phyloP scores from a whole-genome alignment of 1,139 yeast species.

The Hemisphaericaspora xylofermentans region DNA sequence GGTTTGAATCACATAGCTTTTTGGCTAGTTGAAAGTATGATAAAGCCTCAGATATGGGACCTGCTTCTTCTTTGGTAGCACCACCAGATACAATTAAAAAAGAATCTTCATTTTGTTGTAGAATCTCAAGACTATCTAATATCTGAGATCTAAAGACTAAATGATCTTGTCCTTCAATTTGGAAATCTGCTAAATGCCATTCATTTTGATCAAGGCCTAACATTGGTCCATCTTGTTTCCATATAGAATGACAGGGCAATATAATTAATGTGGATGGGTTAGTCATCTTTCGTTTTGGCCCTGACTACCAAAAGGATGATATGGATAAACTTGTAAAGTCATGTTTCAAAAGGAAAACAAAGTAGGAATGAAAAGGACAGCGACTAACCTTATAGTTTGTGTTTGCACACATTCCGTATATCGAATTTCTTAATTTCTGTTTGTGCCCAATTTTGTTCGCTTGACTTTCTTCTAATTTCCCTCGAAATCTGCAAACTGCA shows the following conservation, averaged over 20 bases:
- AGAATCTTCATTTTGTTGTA: slow-evolving; percentile 29
- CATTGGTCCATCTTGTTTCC: slow-evolving; percentile 39
- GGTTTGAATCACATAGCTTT: slow-evolving; percentile 12
- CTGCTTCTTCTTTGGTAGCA: slow-evolving; percentile 57
- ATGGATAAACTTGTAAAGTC: background rate
- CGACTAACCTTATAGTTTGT: too few relatives aligned
- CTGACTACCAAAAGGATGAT: too few relatives aligned
- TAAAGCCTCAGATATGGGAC: slow-evolving; percentile 59
- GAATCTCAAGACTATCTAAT: slow-evolving; percentile 29
- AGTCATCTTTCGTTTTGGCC: background rate
- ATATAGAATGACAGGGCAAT: slow-evolving; percentile 70
- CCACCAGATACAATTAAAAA: slow-evolving; percentile 69
- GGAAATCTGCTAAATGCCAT: slow-evolving; percentile 70
- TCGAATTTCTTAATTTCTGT: too few relatives aligned
- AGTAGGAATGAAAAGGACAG: too few relatives aligned
- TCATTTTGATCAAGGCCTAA: slow-evolving; percentile 44
- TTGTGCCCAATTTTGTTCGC: too few relatives aligned
- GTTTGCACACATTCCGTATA: too few relatives aligned
- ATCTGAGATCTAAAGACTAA: slow-evolving; percentile 67
- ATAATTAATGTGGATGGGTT: slow-evolving; percentile 36
- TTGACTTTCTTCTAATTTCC: too few relatives aligned
- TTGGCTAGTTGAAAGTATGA: slow-evolving; percentile 51
- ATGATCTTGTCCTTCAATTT: slow-evolving; percentile 67
- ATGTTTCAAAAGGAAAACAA: too few relatives aligned
- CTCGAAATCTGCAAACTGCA: too few relatives aligned